Conservation (phyloP, 108 stramenopile species). For the Schizochytrium sp. region DNA sequence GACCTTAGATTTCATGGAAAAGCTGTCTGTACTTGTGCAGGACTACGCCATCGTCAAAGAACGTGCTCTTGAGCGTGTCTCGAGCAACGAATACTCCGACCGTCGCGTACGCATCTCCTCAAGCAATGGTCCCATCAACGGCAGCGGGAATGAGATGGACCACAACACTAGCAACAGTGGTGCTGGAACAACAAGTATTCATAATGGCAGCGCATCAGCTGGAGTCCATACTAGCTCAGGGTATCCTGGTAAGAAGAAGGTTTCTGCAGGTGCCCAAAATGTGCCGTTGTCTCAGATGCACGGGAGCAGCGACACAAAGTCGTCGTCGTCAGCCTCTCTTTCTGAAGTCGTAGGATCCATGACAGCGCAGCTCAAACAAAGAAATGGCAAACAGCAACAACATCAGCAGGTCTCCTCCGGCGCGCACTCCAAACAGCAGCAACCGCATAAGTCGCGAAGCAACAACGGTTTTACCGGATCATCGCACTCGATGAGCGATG, state of each 20-base stretch:
- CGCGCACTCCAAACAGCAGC: neutral
- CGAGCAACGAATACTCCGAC: neutral
- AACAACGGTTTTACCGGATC: too few species aligned
- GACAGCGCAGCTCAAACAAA: neutral
- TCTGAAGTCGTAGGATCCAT: neutral
- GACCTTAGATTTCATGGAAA: slow-evolving; percentile 28
- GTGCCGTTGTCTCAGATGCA: neutral
- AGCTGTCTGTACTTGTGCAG: neutral
- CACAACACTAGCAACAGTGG: neutral
- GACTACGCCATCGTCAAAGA: slow-evolving; percentile 19
- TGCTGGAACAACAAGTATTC: too few species aligned
- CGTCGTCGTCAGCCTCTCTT: neutral
- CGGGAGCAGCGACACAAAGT: slow-evolving; percentile 31
- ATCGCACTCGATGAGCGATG: slow-evolving; percentile 1
- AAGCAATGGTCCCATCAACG: slow-evolving; percentile 12
- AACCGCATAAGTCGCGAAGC: neutral
- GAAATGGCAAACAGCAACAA: neutral
- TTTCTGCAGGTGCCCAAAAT: neutral
- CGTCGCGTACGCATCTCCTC: slow-evolving; percentile 22
- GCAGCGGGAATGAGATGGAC: neutral
- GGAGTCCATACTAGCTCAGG: neutral
- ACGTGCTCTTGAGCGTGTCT: slow-evolving; percentile 6
- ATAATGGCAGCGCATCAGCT: neutral
- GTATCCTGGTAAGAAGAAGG: slow-evolving; percentile 29
- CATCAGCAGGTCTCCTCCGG: neutral